Base-by-base conservation (phyloP, 2,329 filamentous ascomycete genomes). In the Pseudogymnoascus sp. region DNA sequence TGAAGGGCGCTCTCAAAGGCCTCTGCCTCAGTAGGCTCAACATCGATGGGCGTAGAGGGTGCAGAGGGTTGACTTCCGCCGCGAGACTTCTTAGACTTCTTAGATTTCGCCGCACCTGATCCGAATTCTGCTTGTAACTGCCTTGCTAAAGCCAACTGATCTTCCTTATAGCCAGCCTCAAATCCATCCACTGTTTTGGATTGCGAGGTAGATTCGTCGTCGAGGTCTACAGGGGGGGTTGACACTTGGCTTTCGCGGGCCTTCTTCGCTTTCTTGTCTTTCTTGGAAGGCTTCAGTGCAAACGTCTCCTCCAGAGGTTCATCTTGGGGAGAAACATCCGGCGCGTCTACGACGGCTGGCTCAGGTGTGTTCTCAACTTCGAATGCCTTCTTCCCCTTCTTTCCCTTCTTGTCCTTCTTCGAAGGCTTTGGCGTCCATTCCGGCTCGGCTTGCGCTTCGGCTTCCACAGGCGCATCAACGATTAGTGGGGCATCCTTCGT, bases 191-290 rank as follows among this genome's bases (percentile, higher is more conserved):
- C 15, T 7, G 25, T 41, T 12, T 37, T 41, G 12, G 37, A 2
- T 41, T 37, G 20, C 22, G 20, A 15, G 12, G 25, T 60, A 28
- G 39, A 4, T 60, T 28, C 35, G 20, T 58, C 18, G 25, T 35
- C 28, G 18, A 60, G 57, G 37, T 37, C 33, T 18, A 22, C 57
- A 14, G 33, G 20, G n/a, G 57, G 57, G 9, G 62, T 60, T 8
- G 57, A 37, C 9, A 58, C 15, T 20, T 28, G 18, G n/a, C 37
- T 38, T 39, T 37, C 60, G 14, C 22, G 25, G 12, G 47, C 30
- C 30, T 70, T 71, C 60, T 71, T 71, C 53, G 69, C 70, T 63
- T 77, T 79, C 70, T 78, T 78, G 9, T 69, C 68, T 64, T 74
- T 74, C 62, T 74, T 74, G 6, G 70, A 70, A 20, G 38, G 43